phyloP scores from a whole-genome alignment of 345 rosid species.

The Raphanus raphanistrum region DNA sequence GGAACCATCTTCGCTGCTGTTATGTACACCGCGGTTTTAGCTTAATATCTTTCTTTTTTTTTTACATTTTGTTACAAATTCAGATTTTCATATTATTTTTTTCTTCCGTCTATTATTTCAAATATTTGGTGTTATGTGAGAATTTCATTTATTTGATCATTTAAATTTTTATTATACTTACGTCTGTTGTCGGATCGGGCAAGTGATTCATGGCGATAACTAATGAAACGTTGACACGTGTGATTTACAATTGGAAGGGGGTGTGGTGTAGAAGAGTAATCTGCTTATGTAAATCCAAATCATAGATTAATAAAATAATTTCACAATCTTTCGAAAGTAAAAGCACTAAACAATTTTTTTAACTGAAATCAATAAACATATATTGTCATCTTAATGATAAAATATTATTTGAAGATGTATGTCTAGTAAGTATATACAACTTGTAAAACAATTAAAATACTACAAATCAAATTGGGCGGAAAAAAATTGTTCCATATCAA shows the following conservation, averaged over 20 bases:
- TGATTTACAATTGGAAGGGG: neutral
- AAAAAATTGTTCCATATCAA: too few species aligned
- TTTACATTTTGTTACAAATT: neutral
- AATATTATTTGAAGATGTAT: too few species aligned
- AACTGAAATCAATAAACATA: too few species aligned
- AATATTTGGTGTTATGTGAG: conserved; percentile 30
- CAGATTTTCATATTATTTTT: neutral
- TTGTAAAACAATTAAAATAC: too few species aligned
- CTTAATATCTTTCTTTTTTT: neutral
- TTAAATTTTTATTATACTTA: neutral
- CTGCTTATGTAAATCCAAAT: neutral
- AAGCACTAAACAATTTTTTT: too few species aligned
- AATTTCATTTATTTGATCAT: conserved; percentile 30
- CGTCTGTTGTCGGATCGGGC: neutral
- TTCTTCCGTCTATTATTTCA: conserved; percentile 1
- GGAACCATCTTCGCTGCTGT: conserved; percentile 54
- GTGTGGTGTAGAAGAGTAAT: neutral
- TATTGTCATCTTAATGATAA: too few species aligned
- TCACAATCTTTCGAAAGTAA: neutral
- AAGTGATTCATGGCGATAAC: conserved; percentile 18
- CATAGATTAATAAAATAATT: neutral
- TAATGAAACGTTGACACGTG: conserved; percentile 27
- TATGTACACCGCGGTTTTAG: conserved; percentile 50
- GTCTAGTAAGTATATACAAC: too few species aligned
- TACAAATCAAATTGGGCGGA: too few species aligned